Evolutionary conservation across 2,329 filamentous ascomycete species (phyloP).

Genomic region (Alternaria panax): DNA sequence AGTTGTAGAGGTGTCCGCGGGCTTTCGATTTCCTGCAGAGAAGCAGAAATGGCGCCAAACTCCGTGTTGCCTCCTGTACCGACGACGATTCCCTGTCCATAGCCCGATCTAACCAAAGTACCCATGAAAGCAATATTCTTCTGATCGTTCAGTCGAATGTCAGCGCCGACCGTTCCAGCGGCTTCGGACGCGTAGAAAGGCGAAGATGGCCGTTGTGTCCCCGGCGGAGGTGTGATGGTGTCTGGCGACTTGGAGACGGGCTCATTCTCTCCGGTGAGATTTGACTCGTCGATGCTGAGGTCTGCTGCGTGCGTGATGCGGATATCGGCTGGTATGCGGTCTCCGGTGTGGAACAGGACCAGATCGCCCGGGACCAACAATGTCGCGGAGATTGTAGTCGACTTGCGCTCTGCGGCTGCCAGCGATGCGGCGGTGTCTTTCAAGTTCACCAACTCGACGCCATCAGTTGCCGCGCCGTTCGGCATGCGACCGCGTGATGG

Average conservation of each 20-base stretch:
- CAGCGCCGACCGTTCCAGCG: constrained; percentile 66
- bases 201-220: constrained; percentile 57
- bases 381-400: constrained; percentile 83
- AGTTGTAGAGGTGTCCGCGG: constrained; percentile 91
- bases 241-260: constrained; percentile 81
- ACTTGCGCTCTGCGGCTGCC: constrained; percentile 72
- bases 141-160: constrained; percentile 74
- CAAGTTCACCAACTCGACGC: constrained; percentile 59
- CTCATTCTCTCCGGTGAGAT: constrained; percentile 95
- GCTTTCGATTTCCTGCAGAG: constrained; percentile 92
- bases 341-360: constrained; percentile 92
- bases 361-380: constrained; percentile 92
- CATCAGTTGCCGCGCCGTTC: constrained; percentile 36
- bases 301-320: constrained; percentile 90
- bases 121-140: constrained; percentile 99
- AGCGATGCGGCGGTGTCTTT: constrained; percentile 66
- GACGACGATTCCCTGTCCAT: constrained; percentile 97
- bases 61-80: constrained; percentile 92
- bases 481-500: constrained; percentile 27
- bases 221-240: constrained; percentile 57
- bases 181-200: constrained; percentile 67
- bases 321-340: constrained; percentile 95
- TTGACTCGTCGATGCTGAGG: constrained; percentile 94
- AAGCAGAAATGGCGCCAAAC: constrained; percentile 95
- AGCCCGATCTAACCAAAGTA: constrained; percentile 90